Percentiles rank a stretch among this genome's conserved stretches.
Conservation (phyloP, 371 early-diverging fungal genomes). For the Haplosporangium sp. region DNA sequence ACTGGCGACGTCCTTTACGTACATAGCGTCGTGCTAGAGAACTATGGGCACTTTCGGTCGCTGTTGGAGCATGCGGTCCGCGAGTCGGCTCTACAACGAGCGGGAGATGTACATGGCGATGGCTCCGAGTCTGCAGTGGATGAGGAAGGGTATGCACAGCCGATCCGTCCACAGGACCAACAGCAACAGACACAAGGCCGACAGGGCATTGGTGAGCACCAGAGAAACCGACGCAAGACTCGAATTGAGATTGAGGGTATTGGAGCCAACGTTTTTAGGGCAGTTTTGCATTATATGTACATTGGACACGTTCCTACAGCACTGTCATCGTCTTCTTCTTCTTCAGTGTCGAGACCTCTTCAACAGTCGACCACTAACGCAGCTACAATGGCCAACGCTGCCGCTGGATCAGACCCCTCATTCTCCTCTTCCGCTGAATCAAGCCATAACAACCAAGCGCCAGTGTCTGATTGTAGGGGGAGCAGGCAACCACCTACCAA, state of each 20-base stretch:
- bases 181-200: neutral
- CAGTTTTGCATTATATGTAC: slow-evolving; percentile 46
- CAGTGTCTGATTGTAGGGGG: no score
- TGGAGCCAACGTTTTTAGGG: slow-evolving; percentile 23
- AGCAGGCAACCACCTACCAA: no score
- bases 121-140: slow-evolving; percentile 15
- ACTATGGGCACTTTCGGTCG: slow-evolving; percentile 30
- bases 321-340: neutral
- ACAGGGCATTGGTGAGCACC: neutral
- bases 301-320: slow-evolving; percentile 41
- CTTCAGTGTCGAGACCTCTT: no score
- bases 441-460: no score
- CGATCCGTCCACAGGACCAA: slow-evolving; percentile 15
- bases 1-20: slow-evolving; percentile 25
- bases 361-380: neutral
- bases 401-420: neutral
- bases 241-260: slow-evolving; percentile 14
- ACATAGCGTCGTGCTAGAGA: slow-evolving; percentile 45
- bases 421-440: neutral
- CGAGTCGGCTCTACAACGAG: neutral
- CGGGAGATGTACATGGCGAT: neutral
- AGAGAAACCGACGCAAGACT: slow-evolving; percentile 1
- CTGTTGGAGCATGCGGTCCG: slow-evolving; percentile 4
- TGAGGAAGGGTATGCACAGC: slow-evolving; percentile 49
- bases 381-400: neutral